Evolutionary conservation across 768 basidiomycete species (phyloP), one percentile per base, ranked within the genome.

Genomic region (Collybia sordida): DNA sequence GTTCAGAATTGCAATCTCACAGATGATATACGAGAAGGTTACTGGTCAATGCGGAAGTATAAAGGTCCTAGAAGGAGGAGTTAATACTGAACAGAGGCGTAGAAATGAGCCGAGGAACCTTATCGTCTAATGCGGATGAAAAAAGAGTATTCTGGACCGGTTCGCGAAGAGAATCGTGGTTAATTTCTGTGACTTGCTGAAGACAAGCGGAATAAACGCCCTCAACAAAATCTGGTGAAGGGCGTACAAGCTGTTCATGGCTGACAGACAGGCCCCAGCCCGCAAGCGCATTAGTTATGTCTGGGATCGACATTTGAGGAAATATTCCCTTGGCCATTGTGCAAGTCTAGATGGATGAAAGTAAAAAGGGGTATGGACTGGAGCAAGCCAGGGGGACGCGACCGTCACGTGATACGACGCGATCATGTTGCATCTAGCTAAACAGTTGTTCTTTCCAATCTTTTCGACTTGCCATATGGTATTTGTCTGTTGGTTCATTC

Each of bases 21-120:
- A 91, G 69, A 60, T 92, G 89, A 61, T 82, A 80, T 9, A 88
- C 71, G 42, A 91, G 71, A 28, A 91, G 62, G 62, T 83, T 88
- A 52, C 78, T 79, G 1, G 77, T 71, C 28, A 90, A 63, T 23
- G 84, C 80, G 18, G 79, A 61, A 2, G 72, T 56, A 60, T 87
- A 89, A 19, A 90, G 66, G 45, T 92, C 90, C 89, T 92, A 50
- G 45, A 36, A 3, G 36, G 39, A 9, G 49, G 46, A 47, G 42
- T 31, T 35, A 47, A 22, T 19, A 1, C 17, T 22, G 9, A 0
- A 0, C 38, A 4, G 18, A 12, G 31, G 3, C 14, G 31, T 31
- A 31, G 14, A 14, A 14, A 31, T 6, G 31, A 0, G 41, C 22
- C 6, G 31, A 14, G 75, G 15, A 42, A 90, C 90, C 55, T 78